Base-by-base conservation (phyloP, 495 filamentous ascomycete genomes). In the Aspergillus incahuasiensis region DNA sequence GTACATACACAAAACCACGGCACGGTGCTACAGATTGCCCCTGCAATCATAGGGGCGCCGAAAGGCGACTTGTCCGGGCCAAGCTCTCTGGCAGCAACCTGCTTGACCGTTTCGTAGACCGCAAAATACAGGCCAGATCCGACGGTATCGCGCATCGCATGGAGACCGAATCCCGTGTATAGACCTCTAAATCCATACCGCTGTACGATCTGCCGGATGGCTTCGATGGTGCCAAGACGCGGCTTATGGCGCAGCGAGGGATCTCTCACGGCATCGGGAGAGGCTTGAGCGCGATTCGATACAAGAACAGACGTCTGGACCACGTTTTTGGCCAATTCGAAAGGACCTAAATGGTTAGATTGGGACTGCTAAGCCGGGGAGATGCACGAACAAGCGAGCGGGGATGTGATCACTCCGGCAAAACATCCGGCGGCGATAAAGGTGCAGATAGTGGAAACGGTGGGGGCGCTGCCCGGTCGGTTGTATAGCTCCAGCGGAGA, bases 311-410 rank as follows among this genome's bases (percentile, higher is more conserved):
- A 92, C 11, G 94, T 78, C 68, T 97, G 92, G 13, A 91, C 90
- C 52, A 88, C 92, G 49, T 96, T 80, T 73, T 97, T 97, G 24
- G 92, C 94, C 58, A 97, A 77, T 72, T 97, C 92, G 66, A 97
- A 96, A 22, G 92, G 92, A 66, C 90, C 90, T 95, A 58, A 19
- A 22, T 11, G 2, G 28, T 59, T 38, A 58, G 38, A 6, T 39
- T 32, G 2, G 32, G 13, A 6, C 32, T 35, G 28, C 6, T 6
- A 49, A 13, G 19, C 15, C 12, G 15, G 6, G 7, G 16, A 28
- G 24, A 15, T 15, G 8, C 2, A 24, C 90, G 78, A 72, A 95
- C 92, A 97, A 51, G 91, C 89, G 68, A 97, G 83, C 35, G 87
- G 78, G 20, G 92, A 89, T 42, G 94, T 89, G 46, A 85, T 78